Conservation (phyloP, 2,329 filamentous ascomycete species). For the Monosporascus ibericus region DNA sequence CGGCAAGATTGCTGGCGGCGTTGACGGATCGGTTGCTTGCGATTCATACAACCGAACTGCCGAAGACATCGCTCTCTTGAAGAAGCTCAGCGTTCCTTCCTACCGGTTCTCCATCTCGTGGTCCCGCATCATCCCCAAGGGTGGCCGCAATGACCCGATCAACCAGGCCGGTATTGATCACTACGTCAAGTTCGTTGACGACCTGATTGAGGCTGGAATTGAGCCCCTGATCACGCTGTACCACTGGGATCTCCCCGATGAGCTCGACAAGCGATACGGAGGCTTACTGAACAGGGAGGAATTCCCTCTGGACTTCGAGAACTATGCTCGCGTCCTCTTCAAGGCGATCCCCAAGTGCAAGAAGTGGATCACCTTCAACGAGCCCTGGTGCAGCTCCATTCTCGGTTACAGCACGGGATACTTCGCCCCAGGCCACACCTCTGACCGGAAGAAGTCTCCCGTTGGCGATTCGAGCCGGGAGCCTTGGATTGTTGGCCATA, state of each 20-base stretch:
- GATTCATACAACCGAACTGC: constrained; percentile 78
- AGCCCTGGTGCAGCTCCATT: constrained; percentile 80
- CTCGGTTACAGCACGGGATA: constrained; percentile 72
- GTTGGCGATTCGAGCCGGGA: constrained; percentile 71
- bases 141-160: constrained; percentile 73
- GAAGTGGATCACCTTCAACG: constrained; percentile 88
- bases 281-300: constrained; percentile 75
- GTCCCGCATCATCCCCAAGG: constrained; percentile 80
- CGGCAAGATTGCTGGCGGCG: constrained; percentile 76
- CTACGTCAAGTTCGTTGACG: constrained; percentile 74
- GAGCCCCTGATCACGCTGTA: constrained; percentile 76
- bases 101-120: constrained; percentile 85
- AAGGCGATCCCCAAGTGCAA: constrained; percentile 70
- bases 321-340: constrained; percentile 74
- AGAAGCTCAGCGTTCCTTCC: constrained; percentile 62
- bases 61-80: constrained; percentile 73
- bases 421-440: constrained; percentile 78
- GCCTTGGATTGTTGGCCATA: constrained; percentile 79
- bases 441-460: constrained; percentile 63
- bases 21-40: constrained; percentile 71
- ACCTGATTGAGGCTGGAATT: constrained; percentile 70
- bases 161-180: constrained; percentile 73
- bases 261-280: constrained; percentile 72
- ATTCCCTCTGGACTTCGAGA: constrained; percentile 74
- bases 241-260: constrained; percentile 84